These are phyloP conservation scores for Lolium perenne DNA, from an alignment of 176 grass and related monocot genomes.

Conservation along the genomic window DNA sequence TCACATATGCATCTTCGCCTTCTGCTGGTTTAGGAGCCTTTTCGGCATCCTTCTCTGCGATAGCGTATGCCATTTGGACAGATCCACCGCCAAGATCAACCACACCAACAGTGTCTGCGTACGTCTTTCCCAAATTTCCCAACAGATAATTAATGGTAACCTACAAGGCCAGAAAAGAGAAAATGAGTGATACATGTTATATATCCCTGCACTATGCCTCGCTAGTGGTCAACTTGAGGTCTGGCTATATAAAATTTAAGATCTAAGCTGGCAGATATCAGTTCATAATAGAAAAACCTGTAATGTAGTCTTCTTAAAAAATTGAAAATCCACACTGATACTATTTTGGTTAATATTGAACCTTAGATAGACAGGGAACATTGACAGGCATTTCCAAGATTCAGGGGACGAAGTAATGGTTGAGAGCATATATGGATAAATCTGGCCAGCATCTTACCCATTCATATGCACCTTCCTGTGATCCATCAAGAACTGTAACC, in stretches of 20 bases:
- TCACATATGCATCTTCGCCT: conserved; percentile 85
- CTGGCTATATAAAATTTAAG: not conserved
- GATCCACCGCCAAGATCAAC: conserved; percentile 97
- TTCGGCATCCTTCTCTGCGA: conserved; percentile 76
- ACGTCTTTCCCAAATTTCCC: conserved; percentile 82
- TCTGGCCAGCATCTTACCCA: conserved; percentile 66
- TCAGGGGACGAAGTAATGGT: not conserved
- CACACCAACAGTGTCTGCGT: conserved; percentile 84
- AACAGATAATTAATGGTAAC: conserved; percentile 88
- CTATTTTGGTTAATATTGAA: not conserved
- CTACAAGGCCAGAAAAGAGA: conserved; percentile 34
- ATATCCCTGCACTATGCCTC: not conserved
- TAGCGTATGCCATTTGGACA: conserved; percentile 99
- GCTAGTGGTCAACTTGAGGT: not conserved
- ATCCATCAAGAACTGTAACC: conserved; percentile 95
- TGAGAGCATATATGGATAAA: not conserved
- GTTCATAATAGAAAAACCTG: too few species aligned
- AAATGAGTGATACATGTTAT: not conserved
- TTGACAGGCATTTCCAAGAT: not conserved
- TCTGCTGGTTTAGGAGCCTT: conserved; percentile 71
- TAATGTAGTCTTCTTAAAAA: not conserved
- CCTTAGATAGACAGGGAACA: not conserved
- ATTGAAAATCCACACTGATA: not conserved
- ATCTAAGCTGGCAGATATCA: not conserved
- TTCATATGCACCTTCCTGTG: conserved; percentile 94